These are phyloP conservation scores for Pholiota microspora DNA, from an alignment of 768 basidiomycete genomes.

Conservation along the genomic window DNA sequence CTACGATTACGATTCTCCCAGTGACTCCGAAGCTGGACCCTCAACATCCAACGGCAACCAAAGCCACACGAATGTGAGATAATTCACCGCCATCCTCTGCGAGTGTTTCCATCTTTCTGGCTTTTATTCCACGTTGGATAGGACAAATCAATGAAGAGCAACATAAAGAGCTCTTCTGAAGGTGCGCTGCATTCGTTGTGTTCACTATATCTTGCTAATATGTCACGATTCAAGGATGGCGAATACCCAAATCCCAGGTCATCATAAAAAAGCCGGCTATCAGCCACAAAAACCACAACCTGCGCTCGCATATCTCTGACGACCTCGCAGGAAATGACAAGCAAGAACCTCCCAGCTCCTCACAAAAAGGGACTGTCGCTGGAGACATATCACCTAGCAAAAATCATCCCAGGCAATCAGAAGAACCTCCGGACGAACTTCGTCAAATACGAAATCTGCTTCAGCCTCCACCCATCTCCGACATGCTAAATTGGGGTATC, in stretches of 20 bases:
- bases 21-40: conserved; percentile 48
- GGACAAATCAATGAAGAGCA: conserved; percentile 52
- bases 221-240: conserved; percentile 30
- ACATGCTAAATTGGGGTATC: conserved; percentile 75
- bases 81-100: conserved; percentile 33
- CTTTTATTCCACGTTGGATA: conserved; percentile 59
- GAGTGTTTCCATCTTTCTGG: conserved; percentile 66
- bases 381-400: conserved; percentile 15
- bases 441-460: conserved; percentile 53
- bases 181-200: conserved; percentile 31
- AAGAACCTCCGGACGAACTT: conserved; percentile 44
- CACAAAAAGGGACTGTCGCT: conserved; percentile 13
- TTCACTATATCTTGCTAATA: background rate
- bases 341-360: conserved; percentile 9
- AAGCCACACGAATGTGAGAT: conserved; percentile 58
- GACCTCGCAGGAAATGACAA: conserved; percentile 30
- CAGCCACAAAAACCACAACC: conserved; percentile 46
- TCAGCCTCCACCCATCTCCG: conserved; percentile 62
- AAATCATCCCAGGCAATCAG: conserved; percentile 9
- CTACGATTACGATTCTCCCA: conserved; percentile 64
- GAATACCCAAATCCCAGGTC: conserved; percentile 51
- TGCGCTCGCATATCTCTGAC: conserved; percentile 49
- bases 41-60: conserved; percentile 28
- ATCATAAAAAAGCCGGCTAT: conserved; percentile 53
- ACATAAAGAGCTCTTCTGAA: conserved; percentile 36